phyloP scores from a whole-genome alignment of 768 basidiomycete genomes.

The Leccinum arenicola region DNA sequence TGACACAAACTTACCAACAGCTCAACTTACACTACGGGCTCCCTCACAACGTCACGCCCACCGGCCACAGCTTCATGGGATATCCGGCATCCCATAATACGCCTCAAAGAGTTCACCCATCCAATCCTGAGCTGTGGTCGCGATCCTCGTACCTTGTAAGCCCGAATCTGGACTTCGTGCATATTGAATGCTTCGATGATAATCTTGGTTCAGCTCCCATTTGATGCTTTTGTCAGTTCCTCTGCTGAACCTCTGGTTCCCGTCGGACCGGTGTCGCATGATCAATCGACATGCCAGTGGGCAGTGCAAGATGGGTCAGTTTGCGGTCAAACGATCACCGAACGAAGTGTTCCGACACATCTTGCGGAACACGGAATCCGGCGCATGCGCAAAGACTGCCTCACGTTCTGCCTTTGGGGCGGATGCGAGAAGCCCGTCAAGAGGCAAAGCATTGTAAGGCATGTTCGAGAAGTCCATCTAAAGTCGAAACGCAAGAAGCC shows the following conservation, averaged over 20 bases:
- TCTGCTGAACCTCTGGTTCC: background rate
- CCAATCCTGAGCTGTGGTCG: background rate
- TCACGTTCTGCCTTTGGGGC: slow-evolving; percentile 8
- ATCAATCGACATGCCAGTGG: slow-evolving; percentile 5
- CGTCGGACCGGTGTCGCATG: background rate
- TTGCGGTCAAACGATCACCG: slow-evolving; percentile 5
- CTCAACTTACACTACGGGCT: background rate
- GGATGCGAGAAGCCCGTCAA: background rate
- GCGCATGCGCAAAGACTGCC: background rate
- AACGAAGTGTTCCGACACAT: background rate
- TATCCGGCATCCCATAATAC: background rate
- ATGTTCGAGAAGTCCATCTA: slow-evolving; percentile 18
- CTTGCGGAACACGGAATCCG: slow-evolving; percentile 14
- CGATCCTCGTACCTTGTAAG: slow-evolving; percentile 6
- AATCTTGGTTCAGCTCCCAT: background rate
- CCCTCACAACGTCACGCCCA: too few relatives aligned
- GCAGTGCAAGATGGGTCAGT: background rate
- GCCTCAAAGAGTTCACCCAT: background rate
- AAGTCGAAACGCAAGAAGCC: slow-evolving; percentile 8
- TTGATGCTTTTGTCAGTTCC: too few relatives aligned
- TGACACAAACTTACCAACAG: background rate
- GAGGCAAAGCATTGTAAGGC: slow-evolving; percentile 7
- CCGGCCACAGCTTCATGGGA: background rate
- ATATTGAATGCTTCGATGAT: background rate
- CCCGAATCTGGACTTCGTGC: background rate